Base-by-base conservation (phyloP, 371 early-diverging fungal genomes). In the Coemansia sp. region DNA sequence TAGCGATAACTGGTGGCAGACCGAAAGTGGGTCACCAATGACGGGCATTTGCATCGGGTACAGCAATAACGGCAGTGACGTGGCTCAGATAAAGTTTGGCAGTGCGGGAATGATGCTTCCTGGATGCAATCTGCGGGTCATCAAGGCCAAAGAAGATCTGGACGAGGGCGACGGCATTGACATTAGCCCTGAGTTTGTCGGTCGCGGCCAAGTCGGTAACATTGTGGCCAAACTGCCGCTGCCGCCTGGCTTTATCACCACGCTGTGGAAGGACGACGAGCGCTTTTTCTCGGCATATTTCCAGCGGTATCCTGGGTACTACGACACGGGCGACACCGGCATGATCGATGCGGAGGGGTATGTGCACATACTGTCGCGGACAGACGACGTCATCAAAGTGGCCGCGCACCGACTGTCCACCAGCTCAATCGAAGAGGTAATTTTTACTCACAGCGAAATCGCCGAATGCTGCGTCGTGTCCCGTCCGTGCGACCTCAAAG, bases 1-100 rank as follows among this genome's bases (percentile, higher is more conserved):
- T 86, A 90, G 80, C 94, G 98, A 98, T 77, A 90, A 95, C 65
- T 98, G 92, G 80, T 98, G 96, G 96, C 93, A 95, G 60, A 97
- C 98, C 0, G 98, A 98, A 71, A 89, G 93, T 64, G 94, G 95
- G 54, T 87, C 85, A 18, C 92, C 92, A 2, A 87, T 94, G 68
- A 90, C 92, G 0, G 90, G 87, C 0, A 84, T 89, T 2, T 89
- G 89, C 65, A 81, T 86, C 21, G 91, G 90, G 2, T 67, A 79
- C n/a, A 82, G 75, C 90, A 71, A 60, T 37, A 56, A 78, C 29
- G 80, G 80, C 5, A 58, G 66, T 3, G 69, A 78, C 11, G 72
- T 82, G 11, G 76, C 79, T 24, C 77, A 75, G 3, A 91, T 83
- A 88, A 80, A 84, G 22, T 75, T 74, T 16, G 91, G 91, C 24